Evolutionary conservation across 306 rosid species (phyloP), one percentile per base, ranked within the genome.

Genomic region (Fragaria iinumae): DNA sequence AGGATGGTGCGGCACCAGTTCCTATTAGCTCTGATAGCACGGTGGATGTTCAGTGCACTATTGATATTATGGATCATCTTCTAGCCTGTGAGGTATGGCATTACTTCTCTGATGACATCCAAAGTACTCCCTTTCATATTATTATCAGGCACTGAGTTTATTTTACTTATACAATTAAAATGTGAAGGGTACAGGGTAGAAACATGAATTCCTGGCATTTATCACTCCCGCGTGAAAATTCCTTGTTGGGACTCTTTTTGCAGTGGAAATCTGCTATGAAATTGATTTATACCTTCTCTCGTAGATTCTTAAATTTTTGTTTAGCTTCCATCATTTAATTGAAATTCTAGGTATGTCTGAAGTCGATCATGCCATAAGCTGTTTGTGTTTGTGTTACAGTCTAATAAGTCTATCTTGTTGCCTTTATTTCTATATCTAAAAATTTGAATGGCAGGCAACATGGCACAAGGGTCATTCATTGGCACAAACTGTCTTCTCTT

Each of bases 391-490:
- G 44, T 43, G 12, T 16, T 13, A 16, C 53, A 13, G 55, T 73
- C 8, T 38, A 5, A 32, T 32, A 32, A 32, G 36, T 32, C 53
- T 73, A 39, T 39, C 67, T 16, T 41, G n/a, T 38, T 55, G 39
- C 11, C 47, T 57, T 39, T 57, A 23, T 41, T 73, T 14, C 14
- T 60, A 29, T 60, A 11, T 72, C 78, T 74, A 84, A 84, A 67
- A 23, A 63, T 83, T 83, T 75, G 76, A 63, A 36, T 85, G 84
- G 85, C 97, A 95, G 98, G 98, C 97, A 27, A 95, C 98, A 83
- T 95, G 98, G 98, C 98, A 95, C 91, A 90, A 86, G 91, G 98
- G 98, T 82, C 98, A 95, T 82, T 90, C 98, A 65, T 82, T 95
- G 90, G 96, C 97, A 38, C 98, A 95, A 81, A 95, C 98, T 77